Percentiles rank a stretch among this genome's conserved stretches.
phyloP scores from a whole-genome alignment of 2,329 filamentous ascomycete genomes.

The Uncinocarpus reesii region DNA sequence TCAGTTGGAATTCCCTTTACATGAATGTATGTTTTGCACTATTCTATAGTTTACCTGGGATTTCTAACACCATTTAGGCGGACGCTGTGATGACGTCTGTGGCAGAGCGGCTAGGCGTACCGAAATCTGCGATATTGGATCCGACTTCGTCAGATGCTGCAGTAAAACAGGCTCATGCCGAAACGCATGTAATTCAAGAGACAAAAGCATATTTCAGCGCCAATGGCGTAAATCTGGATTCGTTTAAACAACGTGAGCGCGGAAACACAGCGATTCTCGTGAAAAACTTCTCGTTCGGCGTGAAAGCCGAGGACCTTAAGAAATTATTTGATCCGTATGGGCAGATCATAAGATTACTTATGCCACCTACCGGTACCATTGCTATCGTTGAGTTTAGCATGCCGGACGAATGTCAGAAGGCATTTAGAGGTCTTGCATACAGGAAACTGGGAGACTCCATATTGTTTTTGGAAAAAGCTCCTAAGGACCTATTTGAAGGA shows the following conservation, averaged over 20 bases:
- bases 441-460: conserved; percentile 83
- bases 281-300: conserved; percentile 87
- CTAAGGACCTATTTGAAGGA: conserved; percentile 61
- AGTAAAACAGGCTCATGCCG: conserved; percentile 91
- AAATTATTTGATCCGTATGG: conserved; percentile 79
- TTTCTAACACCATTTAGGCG: conserved; percentile 27
- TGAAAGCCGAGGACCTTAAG: conserved; percentile 65
- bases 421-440: conserved; percentile 78
- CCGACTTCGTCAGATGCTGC: conserved; percentile 92
- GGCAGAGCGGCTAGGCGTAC: conserved; percentile 73
- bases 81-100: conserved; percentile 89
- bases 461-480: conserved; percentile 86
- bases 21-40: conserved; percentile 58
- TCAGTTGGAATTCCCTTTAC: conserved; percentile 99
- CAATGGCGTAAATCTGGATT: conserved; percentile 82
- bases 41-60: conserved; percentile 18
- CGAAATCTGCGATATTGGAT: conserved; percentile 84
- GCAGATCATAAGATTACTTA: conserved; percentile 67
- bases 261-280: conserved; percentile 82
- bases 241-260: conserved; percentile 74
- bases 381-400: conserved; percentile 84
- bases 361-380: conserved; percentile 87
- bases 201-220: conserved; percentile 82
- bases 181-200: conserved; percentile 92
- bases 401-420: conserved; percentile 66